Conservation (phyloP, 1,139 yeast species). For the Hemisphaericaspora lyxosophila region DNA sequence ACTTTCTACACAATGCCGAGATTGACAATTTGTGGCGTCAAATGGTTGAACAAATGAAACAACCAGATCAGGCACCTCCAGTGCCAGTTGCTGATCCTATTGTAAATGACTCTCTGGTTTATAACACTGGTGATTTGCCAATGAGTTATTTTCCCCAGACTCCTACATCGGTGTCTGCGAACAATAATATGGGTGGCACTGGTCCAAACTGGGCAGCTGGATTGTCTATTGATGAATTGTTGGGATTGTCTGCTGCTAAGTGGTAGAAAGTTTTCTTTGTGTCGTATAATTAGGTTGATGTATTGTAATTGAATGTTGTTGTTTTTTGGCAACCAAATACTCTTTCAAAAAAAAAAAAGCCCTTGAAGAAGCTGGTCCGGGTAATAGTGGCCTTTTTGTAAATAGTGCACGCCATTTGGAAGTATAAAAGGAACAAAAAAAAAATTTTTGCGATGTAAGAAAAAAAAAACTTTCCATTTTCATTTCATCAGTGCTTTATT, state of each 20-base stretch:
- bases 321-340: too few species aligned
- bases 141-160: slow-evolving; percentile 2
- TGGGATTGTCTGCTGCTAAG: neutral
- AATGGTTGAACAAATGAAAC: slow-evolving; percentile 26
- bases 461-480: neutral
- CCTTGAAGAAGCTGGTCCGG: too few species aligned
- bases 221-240: slow-evolving; percentile 51
- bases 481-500: neutral
- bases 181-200: slow-evolving; percentile 82
- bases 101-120: neutral
- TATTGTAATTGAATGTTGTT: too few species aligned
- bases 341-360: too few species aligned
- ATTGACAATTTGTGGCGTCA: slow-evolving; percentile 42
- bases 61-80: neutral
- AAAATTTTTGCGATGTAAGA: neutral
- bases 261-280: slow-evolving; percentile 1
- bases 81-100: neutral
- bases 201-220: slow-evolving; percentile 95
- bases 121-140: neutral
- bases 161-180: neutral
- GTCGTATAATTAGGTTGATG: too few species aligned
- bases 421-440: neutral
- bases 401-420: too few species aligned
- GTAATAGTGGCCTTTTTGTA: too few species aligned
- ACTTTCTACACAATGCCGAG: slow-evolving; percentile 28